Base-by-base conservation (phyloP, 31 red algal genomes). In the Pterothamnion heteromorphum region DNA sequence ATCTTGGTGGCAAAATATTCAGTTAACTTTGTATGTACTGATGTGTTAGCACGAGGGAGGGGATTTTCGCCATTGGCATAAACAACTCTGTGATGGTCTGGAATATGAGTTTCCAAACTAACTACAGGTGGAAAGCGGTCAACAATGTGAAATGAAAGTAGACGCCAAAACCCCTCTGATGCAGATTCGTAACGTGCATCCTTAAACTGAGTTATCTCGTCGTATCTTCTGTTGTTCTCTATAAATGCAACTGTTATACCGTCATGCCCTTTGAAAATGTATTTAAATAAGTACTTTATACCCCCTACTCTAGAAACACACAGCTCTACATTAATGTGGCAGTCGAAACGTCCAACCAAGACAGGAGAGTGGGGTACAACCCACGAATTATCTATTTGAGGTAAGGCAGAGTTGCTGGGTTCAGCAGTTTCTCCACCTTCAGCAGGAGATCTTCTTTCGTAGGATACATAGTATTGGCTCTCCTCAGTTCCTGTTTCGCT, bases 281-380 rank as follows among this genome's bases (percentile, higher is more conserved):
- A 94, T 74, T 90, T 32, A 86, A 89, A 93, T 5, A 89, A 57
- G 21, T 93, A 89, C 14, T 89, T 89, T 37, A 91, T 51, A 82
- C 88, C 72, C 2, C 0, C 35, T 31, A 90, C 0, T 28, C 71
- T 0, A 35, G 88, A 91, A 2, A 91, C 22, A 72, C 34, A 90
- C 3, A 90, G 41, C 39, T 90, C 92, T 41, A 84, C 44, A 41
- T 90, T 94, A 18, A 90, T 80, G 32, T 94, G 87, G 39, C 57
- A 90, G 5, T 32, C 9, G 3, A 88, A 93, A 43, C 35, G 20
- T 24, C 43, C 0, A 4, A 37, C 1, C 43, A 87, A 37, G 35
- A 41, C 4, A 9, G 92, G 83, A 44, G 4, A 64, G 57, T 88
- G 39, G 57, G 92, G 83, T 1, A 93, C 81, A 3, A 74, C 84